Evolutionary conservation across 1,284 basidiomycete species (phyloP).

Genomic region (Phellinidium pouzarii): DNA sequence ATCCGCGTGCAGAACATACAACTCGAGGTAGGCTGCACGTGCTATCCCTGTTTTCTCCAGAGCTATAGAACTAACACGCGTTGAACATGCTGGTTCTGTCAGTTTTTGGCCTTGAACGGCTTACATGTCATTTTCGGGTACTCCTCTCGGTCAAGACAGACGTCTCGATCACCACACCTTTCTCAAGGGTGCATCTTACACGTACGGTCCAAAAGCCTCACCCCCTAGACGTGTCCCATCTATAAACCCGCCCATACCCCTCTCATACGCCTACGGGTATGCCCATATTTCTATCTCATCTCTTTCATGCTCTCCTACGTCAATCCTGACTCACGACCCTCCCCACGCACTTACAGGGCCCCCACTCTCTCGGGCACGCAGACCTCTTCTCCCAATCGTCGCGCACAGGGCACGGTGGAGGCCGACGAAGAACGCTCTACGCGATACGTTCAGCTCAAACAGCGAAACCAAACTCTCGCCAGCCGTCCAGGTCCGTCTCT

Average conservation of each 20-base stretch:
- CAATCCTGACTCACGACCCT: conserved; percentile 9
- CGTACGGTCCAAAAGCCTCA: conserved; percentile 24
- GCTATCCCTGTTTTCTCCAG: conserved; percentile 8
- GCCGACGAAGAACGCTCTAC: conserved; percentile 42
- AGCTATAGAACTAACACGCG: conserved; percentile 14
- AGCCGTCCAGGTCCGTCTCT: conserved; percentile 24
- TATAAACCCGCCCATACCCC: conserved; percentile 37
- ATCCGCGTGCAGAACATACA: conserved; percentile 2
- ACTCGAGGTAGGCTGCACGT: conserved; percentile 14
- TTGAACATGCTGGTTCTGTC: conserved; percentile 5
- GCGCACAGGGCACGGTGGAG: conserved; percentile 26
- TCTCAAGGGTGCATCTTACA: conserved; percentile 52
- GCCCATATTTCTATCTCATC: conserved; percentile 24
- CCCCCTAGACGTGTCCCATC: conserved; percentile 31
- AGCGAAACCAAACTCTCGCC: conserved; percentile 38
- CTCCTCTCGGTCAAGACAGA: conserved; percentile 75
- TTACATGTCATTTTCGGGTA: conserved; percentile 79
- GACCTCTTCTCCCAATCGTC: conserved; percentile 18
- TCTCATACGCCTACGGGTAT: conserved; percentile 66
- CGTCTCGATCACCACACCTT: conserved; percentile 74
- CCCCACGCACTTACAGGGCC: conserved; percentile 37
- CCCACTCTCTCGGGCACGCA: conserved; percentile 37
- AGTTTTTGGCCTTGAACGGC: conserved; percentile 13
- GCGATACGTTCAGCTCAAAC: conserved; percentile 46
- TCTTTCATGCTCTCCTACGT: conserved; percentile 8